Percentiles rank a stretch among this genome's conserved stretches.
phyloP scores from a whole-genome alignment of 208 protist species.

The Leishmania amazonensis region DNA sequence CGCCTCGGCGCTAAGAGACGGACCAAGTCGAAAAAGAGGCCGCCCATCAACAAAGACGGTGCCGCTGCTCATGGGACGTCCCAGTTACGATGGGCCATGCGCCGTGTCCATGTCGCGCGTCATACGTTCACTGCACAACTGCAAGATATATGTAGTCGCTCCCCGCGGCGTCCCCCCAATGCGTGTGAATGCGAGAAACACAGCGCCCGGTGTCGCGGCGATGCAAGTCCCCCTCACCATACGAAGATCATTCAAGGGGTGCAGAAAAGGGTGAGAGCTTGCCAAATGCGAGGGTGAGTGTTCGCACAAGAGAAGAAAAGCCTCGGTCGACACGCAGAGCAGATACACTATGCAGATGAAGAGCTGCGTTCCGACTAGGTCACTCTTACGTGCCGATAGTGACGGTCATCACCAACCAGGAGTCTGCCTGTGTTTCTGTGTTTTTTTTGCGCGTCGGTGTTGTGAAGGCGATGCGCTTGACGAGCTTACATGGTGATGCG shows the following conservation, averaged over 20 bases:
- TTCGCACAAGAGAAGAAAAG: neutral
- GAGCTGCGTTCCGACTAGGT: neutral
- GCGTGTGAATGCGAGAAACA: constrained; percentile 9
- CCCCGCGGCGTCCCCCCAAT: constrained; percentile 14
- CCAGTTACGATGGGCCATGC: constrained; percentile 39
- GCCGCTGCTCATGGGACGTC: constrained; percentile 46
- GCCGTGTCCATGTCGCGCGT: constrained; percentile 42
- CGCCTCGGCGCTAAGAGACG: constrained; percentile 36
- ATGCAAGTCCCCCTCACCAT: neutral
- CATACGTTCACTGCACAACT: constrained; percentile 30
- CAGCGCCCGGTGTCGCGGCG: constrained; percentile 18
- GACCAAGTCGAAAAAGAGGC: constrained; percentile 41
- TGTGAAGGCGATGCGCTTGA: neutral
- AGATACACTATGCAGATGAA: neutral
- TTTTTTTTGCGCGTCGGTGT: no score
- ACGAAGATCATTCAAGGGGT: neutral
- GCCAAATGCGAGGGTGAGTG: neutral
- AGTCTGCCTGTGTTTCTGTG: neutral
- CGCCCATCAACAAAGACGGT: constrained; percentile 35
- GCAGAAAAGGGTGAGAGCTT: neutral
- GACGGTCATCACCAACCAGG: neutral
- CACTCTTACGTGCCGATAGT: neutral
- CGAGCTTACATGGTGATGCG: neutral
- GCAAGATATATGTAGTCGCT: constrained; percentile 15
- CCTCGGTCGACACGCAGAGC: neutral